These are phyloP conservation scores for Acidomyces sp. DNA, from an alignment of 495 filamentous ascomycete species.

Conservation along the genomic window DNA sequence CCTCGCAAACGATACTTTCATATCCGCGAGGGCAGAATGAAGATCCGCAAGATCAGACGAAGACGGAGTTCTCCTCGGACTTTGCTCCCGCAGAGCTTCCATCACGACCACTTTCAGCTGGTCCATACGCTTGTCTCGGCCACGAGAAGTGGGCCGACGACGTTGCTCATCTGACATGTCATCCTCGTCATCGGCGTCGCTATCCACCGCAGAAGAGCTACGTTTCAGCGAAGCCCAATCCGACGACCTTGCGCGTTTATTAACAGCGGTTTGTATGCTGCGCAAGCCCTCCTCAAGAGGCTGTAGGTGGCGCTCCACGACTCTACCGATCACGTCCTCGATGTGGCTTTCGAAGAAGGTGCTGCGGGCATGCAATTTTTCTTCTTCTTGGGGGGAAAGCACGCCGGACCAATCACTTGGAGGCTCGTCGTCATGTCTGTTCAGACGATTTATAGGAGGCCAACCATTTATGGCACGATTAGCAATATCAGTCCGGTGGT, in stretches of 20 bases:
- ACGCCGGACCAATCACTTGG: conserved; percentile 86
- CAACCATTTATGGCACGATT: conserved; percentile 18
- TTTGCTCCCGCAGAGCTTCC: conserved; percentile 42
- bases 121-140: conserved; percentile 26
- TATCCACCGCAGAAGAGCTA: conserved; percentile 38
- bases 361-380: conserved; percentile 53
- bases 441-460: conserved; percentile 44
- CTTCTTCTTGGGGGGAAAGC: conserved; percentile 68
- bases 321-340: conserved; percentile 64
- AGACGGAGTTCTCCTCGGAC: conserved; percentile 10
- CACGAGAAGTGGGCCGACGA: conserved; percentile 50
- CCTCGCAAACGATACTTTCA: conserved; percentile 38
- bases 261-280: conserved; percentile 56
- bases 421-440: conserved; percentile 49
- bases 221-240: conserved; percentile 18
- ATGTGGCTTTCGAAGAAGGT: conserved; percentile 80
- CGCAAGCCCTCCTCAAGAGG: conserved; percentile 69
- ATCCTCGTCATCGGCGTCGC: conserved; percentile 92
- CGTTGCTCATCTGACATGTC: conserved; percentile 40
- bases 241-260: conserved; percentile 12
- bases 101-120: conserved; percentile 59
- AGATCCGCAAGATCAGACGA: conserved; percentile 31
- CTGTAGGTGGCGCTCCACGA: conserved; percentile 60
- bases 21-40: conserved; percentile 43
- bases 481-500: conserved; percentile 15